A percentile compares a stretch with the other conserved stretches of the same genome.
Evolutionary conservation across 768 basidiomycete species (phyloP).

Genomic region (Tricholoma furcatifolium): DNA sequence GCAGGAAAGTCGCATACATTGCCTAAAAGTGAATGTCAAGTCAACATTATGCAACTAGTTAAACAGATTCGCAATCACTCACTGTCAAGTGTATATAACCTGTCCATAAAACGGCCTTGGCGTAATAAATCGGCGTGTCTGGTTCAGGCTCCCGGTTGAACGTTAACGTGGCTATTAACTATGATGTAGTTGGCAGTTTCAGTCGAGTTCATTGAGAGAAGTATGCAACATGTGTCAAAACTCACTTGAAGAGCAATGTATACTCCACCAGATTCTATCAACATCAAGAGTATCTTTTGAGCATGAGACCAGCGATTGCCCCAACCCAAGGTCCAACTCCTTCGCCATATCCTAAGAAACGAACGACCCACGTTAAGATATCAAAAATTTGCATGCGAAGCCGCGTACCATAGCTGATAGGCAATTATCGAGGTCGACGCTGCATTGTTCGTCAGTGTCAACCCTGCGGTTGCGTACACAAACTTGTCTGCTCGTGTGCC

Average conservation of each 20-base stretch:
- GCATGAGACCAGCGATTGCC: conserved; percentile 8
- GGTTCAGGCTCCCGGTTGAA: conserved; percentile 6
- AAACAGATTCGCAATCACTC: not conserved
- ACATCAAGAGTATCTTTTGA: conserved; percentile 4
- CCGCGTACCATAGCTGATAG: conserved; percentile 2
- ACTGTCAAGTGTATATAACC: conserved; percentile 8
- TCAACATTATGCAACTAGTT: not conserved
- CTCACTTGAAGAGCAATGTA: conserved; percentile 4
- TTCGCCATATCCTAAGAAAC: not conserved
- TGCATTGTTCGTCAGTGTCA: conserved; percentile 2
- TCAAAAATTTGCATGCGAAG: not conserved
- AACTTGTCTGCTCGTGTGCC: not conserved
- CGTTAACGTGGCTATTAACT: not conserved
- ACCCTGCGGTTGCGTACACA: conserved; percentile 1
- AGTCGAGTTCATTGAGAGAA: not conserved
- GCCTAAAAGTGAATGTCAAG: not conserved
- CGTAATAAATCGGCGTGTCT: conserved; percentile 1
- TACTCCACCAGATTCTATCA: conserved; percentile 6
- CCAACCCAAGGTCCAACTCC: not conserved
- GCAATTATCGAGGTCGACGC: conserved; percentile 3
- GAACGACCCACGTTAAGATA: not conserved
- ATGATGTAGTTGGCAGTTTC: not conserved
- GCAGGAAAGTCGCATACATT: conserved; percentile 8
- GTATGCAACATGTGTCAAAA: not conserved
- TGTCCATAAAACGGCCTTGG: not conserved